Base-by-base conservation (phyloP, 768 basidiomycete genomes). In the Suillus americanus region DNA sequence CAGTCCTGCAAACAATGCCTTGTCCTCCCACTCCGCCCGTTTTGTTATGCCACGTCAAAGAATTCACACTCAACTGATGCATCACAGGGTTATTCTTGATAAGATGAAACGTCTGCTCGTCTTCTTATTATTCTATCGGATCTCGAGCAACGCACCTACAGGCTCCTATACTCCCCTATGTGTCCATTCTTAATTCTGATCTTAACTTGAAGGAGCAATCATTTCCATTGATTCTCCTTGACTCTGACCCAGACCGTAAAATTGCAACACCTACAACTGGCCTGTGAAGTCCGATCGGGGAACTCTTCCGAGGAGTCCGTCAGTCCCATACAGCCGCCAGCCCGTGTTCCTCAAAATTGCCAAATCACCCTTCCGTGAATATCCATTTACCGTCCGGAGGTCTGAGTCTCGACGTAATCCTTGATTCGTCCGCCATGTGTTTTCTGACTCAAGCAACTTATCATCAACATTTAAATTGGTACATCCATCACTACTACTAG, bases 31-130 rank as follows among this genome's bases (percentile, higher is more conserved):
- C 59, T 48, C 59, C n/a, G 13, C 54, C 14, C 23, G 59, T 61
- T 40, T 57, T 28, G 56, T 57, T 57, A 18, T 59, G 38, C 40
- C 40, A 59, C 57, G 57, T 59, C 57, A 59, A 59, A 41, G 4
- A 54, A 54, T 60, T 62, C 51, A 56, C 38, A 62, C 50, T 40
- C 51, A 54, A 38, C 51, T 62, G 43, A 60, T 41, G 25, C 6
- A 62, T 62, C 64, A 55, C 50, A 65, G 38, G 38, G 37, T 60
- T 57, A 55, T 62, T 40, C 43, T 41, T 59, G 40, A 40, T 18
- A 20, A 56, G 12, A 13, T 54, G 53, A 54, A 54, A 54, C 53
- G 18, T 5, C 35, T 37, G 2, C 25, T 37, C 33, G 30, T 60
- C 14, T 43, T 12, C 23, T 13, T 13, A n/a, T 46, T 62, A 50